Percentiles rank a stretch among this genome's conserved stretches.
These are phyloP conservation scores for Patellifolia procumbens DNA, from an alignment of 179 eudicot species.

Conservation along the genomic window DNA sequence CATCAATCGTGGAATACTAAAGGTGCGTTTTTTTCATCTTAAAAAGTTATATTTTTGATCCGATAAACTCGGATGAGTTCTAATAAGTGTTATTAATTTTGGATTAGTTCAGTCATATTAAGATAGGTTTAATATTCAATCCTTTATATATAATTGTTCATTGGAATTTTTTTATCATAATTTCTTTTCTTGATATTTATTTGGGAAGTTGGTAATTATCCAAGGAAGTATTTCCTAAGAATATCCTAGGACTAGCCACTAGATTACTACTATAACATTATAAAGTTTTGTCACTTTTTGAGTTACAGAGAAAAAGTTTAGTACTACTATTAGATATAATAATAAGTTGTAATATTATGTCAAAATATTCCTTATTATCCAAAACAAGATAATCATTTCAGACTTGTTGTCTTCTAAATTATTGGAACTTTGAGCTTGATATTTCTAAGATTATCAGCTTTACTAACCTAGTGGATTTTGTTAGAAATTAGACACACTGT, in stretches of 20 bases:
- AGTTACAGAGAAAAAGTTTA: not conserved
- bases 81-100: no score
- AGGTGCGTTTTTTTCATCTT: no score
- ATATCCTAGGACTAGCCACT: not conserved
- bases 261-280: constrained; percentile 7
- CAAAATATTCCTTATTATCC: not conserved
- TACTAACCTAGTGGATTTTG: not conserved
- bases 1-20: constrained; percentile 37
- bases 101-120: no score
- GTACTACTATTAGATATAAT: not conserved
- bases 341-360: not conserved
- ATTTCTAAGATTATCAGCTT: no score
- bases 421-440: not conserved
- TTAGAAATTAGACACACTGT: no score
- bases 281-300: constrained; percentile 9
- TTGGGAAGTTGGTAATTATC: not conserved
- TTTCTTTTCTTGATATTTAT: no score
- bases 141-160: no score
- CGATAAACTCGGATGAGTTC: no score
- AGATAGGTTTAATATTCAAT: not conserved
- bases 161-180: not conserved
- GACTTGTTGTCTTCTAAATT: not conserved
- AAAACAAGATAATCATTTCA: not conserved
- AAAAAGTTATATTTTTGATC: no score
- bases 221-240: not conserved